A percentile compares a stretch with the other conserved stretches of the same genome.
These are phyloP conservation scores for Pyrenula aspistea DNA, from an alignment of 495 filamentous ascomycete genomes.

Conservation along the genomic window DNA sequence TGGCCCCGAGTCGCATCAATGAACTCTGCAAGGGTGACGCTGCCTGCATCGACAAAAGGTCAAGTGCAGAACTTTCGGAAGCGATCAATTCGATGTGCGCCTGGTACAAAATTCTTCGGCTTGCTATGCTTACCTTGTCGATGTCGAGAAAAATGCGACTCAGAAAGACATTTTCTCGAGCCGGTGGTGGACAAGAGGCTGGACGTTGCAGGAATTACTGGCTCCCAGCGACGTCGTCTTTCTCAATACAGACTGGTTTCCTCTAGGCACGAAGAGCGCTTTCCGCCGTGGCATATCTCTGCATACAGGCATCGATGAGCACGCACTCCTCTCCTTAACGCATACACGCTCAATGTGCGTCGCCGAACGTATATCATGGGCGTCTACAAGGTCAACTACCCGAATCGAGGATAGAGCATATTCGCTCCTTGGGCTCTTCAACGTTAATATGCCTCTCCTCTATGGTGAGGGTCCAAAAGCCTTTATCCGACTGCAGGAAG, in stretches of 20 bases:
- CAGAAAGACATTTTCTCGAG: slow-evolving; percentile 9
- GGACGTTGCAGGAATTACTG: slow-evolving; percentile 30
- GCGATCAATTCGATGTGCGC: slow-evolving; percentile 1
- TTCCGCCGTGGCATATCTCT: slow-evolving; percentile 1
- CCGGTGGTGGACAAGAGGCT: slow-evolving; percentile 28
- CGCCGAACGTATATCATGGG: slow-evolving; percentile 16
- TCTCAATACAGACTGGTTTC: slow-evolving; percentile 15
- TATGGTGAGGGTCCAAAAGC: slow-evolving; percentile 20
- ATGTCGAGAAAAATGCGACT: slow-evolving; percentile 7
- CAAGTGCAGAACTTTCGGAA: background rate
- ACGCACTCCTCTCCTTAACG: background rate
- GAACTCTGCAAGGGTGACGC: background rate
- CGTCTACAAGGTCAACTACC: slow-evolving; percentile 11
- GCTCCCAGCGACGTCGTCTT: slow-evolving; percentile 17
- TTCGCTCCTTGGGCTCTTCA: slow-evolving; percentile 17
- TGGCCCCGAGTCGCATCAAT: background rate
- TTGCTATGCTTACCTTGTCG: slow-evolving; percentile 23
- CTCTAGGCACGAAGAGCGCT: slow-evolving; percentile 12
- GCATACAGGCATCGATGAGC: slow-evolving; percentile 15
- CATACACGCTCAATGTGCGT: slow-evolving; percentile 4
- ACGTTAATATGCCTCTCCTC: slow-evolving; percentile 18
- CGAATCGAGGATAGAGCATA: slow-evolving; percentile 19
- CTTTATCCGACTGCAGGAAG: slow-evolving; percentile 16
- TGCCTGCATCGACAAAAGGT: background rate
- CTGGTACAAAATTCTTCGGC: slow-evolving; percentile 20